Conservation (phyloP, 768 basidiomycete genomes). For the Phaeolepiota aurea region DNA sequence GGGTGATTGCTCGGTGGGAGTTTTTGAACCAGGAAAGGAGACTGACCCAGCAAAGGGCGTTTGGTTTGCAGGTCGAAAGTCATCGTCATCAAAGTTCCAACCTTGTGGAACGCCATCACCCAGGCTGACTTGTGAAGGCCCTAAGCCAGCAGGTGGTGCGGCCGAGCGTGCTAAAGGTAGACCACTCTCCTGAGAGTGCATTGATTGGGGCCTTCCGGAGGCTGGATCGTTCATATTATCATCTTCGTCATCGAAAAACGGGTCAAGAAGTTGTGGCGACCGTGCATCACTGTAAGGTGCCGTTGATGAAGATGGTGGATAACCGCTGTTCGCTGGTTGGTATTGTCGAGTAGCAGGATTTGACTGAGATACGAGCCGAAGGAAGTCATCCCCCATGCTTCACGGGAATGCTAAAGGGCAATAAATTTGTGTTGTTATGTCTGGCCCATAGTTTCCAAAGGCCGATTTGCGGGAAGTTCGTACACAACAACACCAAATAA, state of each 20-base stretch:
- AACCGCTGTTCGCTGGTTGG: constrained; percentile 45
- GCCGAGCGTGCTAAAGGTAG: constrained; percentile 51
- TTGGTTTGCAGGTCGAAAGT: constrained; percentile 28
- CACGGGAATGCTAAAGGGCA: constrained; percentile 1
- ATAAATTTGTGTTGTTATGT: background rate
- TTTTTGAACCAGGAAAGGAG: constrained; percentile 25
- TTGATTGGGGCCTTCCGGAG: constrained; percentile 43
- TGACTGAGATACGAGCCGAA: constrained; percentile 61
- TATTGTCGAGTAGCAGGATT: constrained; percentile 55
- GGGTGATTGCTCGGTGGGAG: constrained; percentile 11
- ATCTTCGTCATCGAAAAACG: constrained; percentile 86
- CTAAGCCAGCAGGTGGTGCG: constrained; percentile 54
- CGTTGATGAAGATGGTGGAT: constrained; percentile 46
- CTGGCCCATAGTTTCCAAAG: no score
- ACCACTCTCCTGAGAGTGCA: constrained; percentile 46
- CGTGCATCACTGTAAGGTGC: constrained; percentile 28
- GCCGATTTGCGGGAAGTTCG: no score
- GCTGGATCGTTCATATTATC: constrained; percentile 63
- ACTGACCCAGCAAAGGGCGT: constrained; percentile 34
- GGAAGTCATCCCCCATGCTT: constrained; percentile 65
- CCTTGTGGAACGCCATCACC: constrained; percentile 47
- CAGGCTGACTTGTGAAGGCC: constrained; percentile 35
- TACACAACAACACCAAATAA: background rate
- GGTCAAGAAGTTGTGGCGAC: constrained; percentile 57
- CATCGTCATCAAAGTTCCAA: constrained; percentile 72